Conservation (phyloP, 1,284 basidiomycete genomes). For the Neotropicomus parvogracilis region DNA sequence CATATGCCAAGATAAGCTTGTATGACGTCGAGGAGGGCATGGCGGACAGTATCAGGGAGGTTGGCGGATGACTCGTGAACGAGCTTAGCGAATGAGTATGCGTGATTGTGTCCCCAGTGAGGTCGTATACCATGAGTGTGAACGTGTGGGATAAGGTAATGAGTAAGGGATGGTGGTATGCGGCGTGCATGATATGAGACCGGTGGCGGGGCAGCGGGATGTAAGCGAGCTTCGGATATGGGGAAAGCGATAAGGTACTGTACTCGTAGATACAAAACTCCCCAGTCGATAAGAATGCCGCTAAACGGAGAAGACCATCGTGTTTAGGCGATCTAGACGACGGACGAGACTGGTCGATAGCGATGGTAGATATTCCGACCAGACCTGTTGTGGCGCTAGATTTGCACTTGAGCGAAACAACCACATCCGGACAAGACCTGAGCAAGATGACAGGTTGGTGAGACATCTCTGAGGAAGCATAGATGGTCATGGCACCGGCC, state of each 20-base stretch:
- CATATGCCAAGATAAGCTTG: conserved; percentile 68
- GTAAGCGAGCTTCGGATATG: conserved; percentile 46
- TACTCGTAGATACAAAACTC: conserved; percentile 59
- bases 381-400: conserved; percentile 24
- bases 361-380: conserved; percentile 53
- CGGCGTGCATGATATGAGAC: conserved; percentile 56
- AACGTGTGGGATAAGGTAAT: conserved; percentile 65
- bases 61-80: conserved; percentile 71
- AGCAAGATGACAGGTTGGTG: conserved; percentile 28
- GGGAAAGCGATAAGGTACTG: conserved; percentile 41
- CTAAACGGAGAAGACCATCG: conserved; percentile 42
- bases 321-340: conserved; percentile 29
- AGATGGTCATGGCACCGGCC: conserved; percentile 41
- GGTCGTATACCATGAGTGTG: conserved; percentile 63
- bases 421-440: conserved; percentile 16
- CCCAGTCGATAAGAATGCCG: conserved; percentile 63
- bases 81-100: conserved; percentile 65
- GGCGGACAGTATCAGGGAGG: conserved; percentile 62
- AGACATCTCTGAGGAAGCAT: conserved; percentile 34
- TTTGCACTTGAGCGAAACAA: conserved; percentile 28
- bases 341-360: conserved; percentile 67
- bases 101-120: conserved; percentile 46
- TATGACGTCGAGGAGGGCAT: conserved; percentile 54
- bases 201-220: conserved; percentile 42
- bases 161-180: conserved; percentile 73